Evolutionary conservation across 768 basidiomycete genomes (phyloP).

Genomic region (Mycena epipterygia): DNA sequence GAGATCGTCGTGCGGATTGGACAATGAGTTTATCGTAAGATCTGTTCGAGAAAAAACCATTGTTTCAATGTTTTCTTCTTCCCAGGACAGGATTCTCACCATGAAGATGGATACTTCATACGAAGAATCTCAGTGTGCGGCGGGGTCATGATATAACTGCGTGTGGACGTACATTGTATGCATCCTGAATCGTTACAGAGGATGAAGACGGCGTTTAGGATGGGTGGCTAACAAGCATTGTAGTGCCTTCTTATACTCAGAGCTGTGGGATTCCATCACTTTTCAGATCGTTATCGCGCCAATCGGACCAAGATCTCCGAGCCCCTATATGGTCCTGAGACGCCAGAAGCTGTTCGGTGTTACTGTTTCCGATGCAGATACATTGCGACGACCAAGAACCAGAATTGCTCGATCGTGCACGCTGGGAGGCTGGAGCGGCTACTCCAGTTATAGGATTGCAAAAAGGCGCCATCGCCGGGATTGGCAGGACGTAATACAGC

Average conservation of each 20-base stretch:
- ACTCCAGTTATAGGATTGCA: background rate
- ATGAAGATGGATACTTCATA: background rate
- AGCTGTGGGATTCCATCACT: background rate
- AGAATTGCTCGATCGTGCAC: background rate
- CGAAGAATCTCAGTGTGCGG: background rate
- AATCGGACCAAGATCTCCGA: background rate
- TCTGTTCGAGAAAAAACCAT: too few relatives aligned
- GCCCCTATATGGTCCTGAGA: background rate
- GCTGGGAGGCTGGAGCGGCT: background rate
- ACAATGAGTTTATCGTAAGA: too few relatives aligned
- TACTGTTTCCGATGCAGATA: background rate
- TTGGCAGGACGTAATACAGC: background rate
- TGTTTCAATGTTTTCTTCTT: background rate
- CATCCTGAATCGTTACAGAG: background rate
- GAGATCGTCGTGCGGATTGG: too few relatives aligned
- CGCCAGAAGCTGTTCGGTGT: background rate
- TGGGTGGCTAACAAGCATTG: background rate
- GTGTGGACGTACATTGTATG: background rate
- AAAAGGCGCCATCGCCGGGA: background rate
- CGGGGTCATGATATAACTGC: background rate
- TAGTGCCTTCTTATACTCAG: background rate
- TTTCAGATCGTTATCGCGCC: background rate
- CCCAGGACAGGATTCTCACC: background rate
- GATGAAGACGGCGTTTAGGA: background rate
- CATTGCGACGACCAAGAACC: background rate